Evolutionary conservation across 108 stramenopile species (phyloP), one percentile per base, ranked within the genome.

Genomic region (Nitzschia sp.): DNA sequence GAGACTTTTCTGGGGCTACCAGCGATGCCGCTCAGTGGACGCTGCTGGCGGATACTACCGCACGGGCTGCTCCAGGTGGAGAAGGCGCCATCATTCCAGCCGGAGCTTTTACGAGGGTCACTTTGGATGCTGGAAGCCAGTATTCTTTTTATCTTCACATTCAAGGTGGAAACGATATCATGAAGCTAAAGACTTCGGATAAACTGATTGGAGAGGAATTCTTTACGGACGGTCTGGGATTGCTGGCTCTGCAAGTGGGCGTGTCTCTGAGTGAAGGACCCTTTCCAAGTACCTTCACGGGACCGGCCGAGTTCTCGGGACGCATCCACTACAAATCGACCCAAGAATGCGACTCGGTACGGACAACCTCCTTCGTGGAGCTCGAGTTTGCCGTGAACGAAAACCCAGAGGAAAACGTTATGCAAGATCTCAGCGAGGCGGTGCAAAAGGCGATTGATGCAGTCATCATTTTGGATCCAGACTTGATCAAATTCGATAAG

Each of bases 121-220:
- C 38, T 11, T 23, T 69, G 26, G 55, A 44, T 31, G 56, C 53
- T 9, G 53, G 53, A 3, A 44, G n/a, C 27, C 11, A 13, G 5
- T 58, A 69, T 56, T 53, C 68, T 2, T 19, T 69, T 21, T 69
- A 69, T 58, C 9, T 69, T 22, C 45, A 48, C 36, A 0, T 67
- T 8, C 17, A 17, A 11, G 53, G 28, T 11, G 26, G 28, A 23
- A 48, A 55, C 33, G 23, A 27, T 45, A 15, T 69, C 25, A n/a
- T 58, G 28, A 53, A 45, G 30, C 2, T 54, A 0, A 23, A 54
- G 21, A 21, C 68, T 11, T 11, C 45, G 6, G 63, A 27, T 17
- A 31, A 6, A 3, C 21, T 45, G 8, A 41, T 54, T 25, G 68
- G 45, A 15, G 38, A 44, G 2, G 6, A 5, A 30, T 44, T 30